Base-by-base conservation (phyloP, 805 yeast species). In the Candida ovalis region DNA sequence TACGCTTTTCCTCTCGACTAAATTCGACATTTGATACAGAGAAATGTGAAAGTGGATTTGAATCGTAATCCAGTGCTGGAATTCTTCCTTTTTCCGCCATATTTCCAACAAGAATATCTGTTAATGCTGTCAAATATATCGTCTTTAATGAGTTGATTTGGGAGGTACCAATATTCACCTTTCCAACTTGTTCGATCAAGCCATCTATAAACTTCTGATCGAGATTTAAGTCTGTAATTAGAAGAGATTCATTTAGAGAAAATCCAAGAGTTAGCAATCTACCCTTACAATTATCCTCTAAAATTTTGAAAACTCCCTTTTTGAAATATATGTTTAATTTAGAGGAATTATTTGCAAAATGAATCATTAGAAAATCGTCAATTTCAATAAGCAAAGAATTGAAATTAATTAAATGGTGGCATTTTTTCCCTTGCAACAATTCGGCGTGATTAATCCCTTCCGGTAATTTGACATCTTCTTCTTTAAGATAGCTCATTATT, bases 151-250 rank as follows among this genome's bases (percentile, higher is more conserved):
- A 51, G 32, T 25, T 52, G 6, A 52, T 55, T 8, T 46, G 43
- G 12, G 44, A 28, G 38, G 51, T 44, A 3, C 59, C 57, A 28
- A 55, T 55, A 27, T 42, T 57, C 21, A 48, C 53, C 37, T 52
- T 57, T 18, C 53, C 54, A 12, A 45, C 40, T 40, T 58, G 61
- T 6, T 52, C 54, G 13, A 59, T 49, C 23, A 59, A 46, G 5
- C 57, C 55, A 35, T 43, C 12, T 0, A 56, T 38, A 24, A 43
- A 51, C 21, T 51, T 50, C 19, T 41, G 37, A 47, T 58, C 58
- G 15, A 58, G 36, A 30, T 57, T 53, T 28, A 43, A 21, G 6
- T 54, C 56, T 39, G 56, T n/a, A 2, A 59, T 50, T 3, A 22
- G n/a, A 3, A 47, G 45, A 3, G 51, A 22, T 9, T 36, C 45